A percentile compares a stretch with the other conserved stretches of the same genome.
phyloP scores from a whole-genome alignment of 2,329 filamentous ascomycete species.

The Dothiorella sarmentorum region DNA sequence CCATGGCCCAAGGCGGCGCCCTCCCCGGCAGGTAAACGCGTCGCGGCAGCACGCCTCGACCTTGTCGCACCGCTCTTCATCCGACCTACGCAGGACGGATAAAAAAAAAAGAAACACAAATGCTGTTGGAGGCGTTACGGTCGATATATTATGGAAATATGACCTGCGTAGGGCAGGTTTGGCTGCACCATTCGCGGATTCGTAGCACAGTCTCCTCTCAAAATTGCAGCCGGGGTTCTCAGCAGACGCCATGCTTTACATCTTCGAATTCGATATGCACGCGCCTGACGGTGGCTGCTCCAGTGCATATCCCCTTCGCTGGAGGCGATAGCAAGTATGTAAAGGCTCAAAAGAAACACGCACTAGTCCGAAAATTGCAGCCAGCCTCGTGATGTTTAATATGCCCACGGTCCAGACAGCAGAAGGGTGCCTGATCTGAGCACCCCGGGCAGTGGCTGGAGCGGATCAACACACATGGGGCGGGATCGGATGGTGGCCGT shows the following conservation, averaged over 20 bases:
- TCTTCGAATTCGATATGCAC: background rate
- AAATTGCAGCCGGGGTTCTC: background rate
- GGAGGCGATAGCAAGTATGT: background rate
- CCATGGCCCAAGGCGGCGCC: conserved; percentile 61
- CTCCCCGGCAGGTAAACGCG: conserved; percentile 43
- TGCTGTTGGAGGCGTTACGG: conserved; percentile 9
- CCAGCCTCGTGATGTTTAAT: conserved; percentile 1
- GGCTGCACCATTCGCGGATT: background rate
- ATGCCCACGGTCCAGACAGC: background rate
- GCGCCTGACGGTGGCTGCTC: background rate
- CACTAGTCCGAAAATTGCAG: background rate
- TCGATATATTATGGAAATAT: background rate
- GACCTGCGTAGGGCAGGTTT: background rate
- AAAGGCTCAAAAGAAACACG: background rate
- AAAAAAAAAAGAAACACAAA: conserved; percentile 4
- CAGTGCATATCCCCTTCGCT: background rate
- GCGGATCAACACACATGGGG: conserved; percentile 9
- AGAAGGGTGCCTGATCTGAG: conserved; percentile 3
- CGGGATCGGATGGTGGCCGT: conserved; percentile 1
- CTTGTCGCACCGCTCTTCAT: background rate
- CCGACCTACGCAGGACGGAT: background rate
- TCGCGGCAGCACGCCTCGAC: background rate
- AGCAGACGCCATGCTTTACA: background rate
- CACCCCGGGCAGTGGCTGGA: background rate
- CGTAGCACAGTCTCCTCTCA: conserved; percentile 11